phyloP scores from a whole-genome alignment of 2,329 filamentous ascomycete genomes.

The Penicillium freii region DNA sequence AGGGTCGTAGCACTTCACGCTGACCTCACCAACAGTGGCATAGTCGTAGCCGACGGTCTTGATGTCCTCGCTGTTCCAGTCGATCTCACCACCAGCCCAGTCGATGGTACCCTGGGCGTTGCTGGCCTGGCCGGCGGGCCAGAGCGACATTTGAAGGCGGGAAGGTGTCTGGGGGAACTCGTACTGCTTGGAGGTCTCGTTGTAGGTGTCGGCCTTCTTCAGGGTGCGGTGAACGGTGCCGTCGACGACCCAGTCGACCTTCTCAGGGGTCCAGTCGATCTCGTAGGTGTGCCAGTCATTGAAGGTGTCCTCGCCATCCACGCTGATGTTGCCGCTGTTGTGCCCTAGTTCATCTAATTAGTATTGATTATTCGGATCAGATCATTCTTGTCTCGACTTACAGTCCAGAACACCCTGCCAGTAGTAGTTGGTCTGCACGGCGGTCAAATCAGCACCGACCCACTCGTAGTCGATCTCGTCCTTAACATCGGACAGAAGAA shows the following conservation, averaged over 20 bases:
- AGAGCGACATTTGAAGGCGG: conserved; percentile 89
- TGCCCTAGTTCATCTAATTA: conserved; percentile 15
- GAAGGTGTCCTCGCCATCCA: conserved; percentile 63
- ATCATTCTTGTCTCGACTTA: conserved; percentile 51
- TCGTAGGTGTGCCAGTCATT: conserved; percentile 83
- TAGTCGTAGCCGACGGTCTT: conserved; percentile 84
- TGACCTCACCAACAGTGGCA: conserved; percentile 71
- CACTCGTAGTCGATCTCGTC: conserved; percentile 99
- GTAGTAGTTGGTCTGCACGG: conserved; percentile 93
- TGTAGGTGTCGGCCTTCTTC: conserved; percentile 79
- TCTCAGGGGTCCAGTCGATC: conserved; percentile 86
- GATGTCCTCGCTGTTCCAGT: conserved; percentile 83
- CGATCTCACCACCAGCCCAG: conserved; percentile 87
- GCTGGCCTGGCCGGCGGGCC: conserved; percentile 79
- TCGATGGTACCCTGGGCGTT: conserved; percentile 82
- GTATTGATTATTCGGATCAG: background rate
- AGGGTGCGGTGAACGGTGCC: conserved; percentile 72
- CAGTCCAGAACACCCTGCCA: conserved; percentile 91
- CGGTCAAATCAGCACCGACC: conserved; percentile 73
- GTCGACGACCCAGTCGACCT: conserved; percentile 83
- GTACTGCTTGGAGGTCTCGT: conserved; percentile 76
- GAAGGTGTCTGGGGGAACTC: conserved; percentile 87
- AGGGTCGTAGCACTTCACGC: conserved; percentile 83
- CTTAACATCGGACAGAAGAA: conserved; percentile 90
- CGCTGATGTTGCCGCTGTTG: conserved; percentile 63